phyloP scores from a whole-genome alignment of 192 early-diverging fungal species.

The Jimgerdemannia lactiflua region DNA sequence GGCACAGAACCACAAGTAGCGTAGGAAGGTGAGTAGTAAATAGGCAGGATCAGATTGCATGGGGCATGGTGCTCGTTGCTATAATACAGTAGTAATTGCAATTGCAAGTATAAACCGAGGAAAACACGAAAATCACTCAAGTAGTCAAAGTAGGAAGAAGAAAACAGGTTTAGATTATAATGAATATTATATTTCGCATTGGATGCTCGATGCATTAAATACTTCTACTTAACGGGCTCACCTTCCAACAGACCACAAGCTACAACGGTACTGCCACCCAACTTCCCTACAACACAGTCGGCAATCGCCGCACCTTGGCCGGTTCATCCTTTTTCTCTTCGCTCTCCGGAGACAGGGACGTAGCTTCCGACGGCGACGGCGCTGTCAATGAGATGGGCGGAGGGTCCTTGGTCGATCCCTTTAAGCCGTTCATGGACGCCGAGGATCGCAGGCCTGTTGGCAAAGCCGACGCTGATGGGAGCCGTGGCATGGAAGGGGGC shows the following conservation, averaged over 20 bases:
- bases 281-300: neutral
- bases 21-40: too few species aligned
- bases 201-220: neutral
- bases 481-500: neutral
- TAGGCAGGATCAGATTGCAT: too few species aligned
- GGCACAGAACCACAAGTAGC: too few species aligned
- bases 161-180: neutral
- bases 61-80: too few species aligned
- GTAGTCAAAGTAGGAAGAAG: neutral
- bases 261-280: neutral
- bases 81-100: too few species aligned
- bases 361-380: neutral
- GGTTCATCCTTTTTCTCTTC: neutral
- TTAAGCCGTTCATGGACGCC: neutral
- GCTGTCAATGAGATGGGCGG: neutral
- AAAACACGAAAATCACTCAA: too few species aligned
- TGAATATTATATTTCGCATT: neutral
- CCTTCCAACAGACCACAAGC: neutral
- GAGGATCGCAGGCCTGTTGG: neutral
- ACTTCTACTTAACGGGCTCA: neutral
- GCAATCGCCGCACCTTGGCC: neutral
- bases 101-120: too few species aligned
- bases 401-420: neutral
- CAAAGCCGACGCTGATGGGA: neutral
- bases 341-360: neutral